Evolutionary conservation across 2,329 filamentous ascomycete species (phyloP), one percentile per base, ranked within the genome.

Genomic region (Raffaelea albimanens): DNA sequence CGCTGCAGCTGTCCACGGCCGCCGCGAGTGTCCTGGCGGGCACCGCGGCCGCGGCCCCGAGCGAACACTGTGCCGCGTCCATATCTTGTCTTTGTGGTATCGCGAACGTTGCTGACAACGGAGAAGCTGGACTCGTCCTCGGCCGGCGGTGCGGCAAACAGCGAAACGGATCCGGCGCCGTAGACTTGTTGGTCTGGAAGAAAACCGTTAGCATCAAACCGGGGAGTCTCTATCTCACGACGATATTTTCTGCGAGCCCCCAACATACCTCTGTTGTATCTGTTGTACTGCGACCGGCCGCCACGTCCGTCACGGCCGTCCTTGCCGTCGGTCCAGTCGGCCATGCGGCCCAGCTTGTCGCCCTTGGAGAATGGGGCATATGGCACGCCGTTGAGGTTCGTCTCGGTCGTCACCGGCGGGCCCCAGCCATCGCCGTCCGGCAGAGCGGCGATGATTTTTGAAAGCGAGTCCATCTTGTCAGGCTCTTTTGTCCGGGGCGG

Each of bases 351-450:
- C 51, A 98, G 76, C 78, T 96, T 97, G 75, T 98, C 93, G 65
- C 88, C 89, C 71, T 98, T 98, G 57, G 90, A 96, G 75, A 93
- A 98, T 52, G 93, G 93, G 59, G 93, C 93, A 67, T 96, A 98
- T 36, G 93, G 93, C 44, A 97, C 88, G 64, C 93, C 93, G 64
- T 95, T 83, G 60, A 97, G 79, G 53, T 87, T 95, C 55, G 87
- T 95, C 66, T 95, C 87, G 59, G 72, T 80, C 52, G 89, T 85
- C 57, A 85, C 80, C 52, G 85, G 67, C 46, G 91, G 91, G 51
- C 93, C 93, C 93, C 93, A 98, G 67, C 82, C 79, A 60, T 87
- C 83, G 62, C 83, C 82, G 48, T 83, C 73, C 53, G 84, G 85
- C 61, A 88, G 79, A 61, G 79, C 75, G 61, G 82, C 72, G 63